A percentile compares a stretch with the other conserved stretches of the same genome.
These are phyloP conservation scores for Orbilia ellipsospora DNA, from an alignment of 2,329 filamentous ascomycete species.

Conservation along the genomic window DNA sequence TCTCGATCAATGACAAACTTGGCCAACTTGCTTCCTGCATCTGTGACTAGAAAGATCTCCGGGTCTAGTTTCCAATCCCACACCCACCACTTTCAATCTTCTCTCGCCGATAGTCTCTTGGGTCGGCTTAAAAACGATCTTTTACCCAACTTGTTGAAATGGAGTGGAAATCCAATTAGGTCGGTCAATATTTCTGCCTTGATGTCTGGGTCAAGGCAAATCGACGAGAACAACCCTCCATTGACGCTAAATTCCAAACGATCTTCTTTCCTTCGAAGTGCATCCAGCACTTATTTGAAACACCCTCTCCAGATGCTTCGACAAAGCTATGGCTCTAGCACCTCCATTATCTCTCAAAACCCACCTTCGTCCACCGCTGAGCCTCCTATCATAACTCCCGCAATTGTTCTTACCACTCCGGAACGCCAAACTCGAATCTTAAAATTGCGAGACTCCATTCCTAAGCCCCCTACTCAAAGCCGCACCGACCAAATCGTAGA, in stretches of 20 bases:
- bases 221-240: slow-evolving; percentile 15
- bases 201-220: neutral
- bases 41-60: slow-evolving; percentile 23
- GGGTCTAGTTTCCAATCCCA: slow-evolving; percentile 2
- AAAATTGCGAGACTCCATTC: slow-evolving; percentile 18
- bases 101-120: slow-evolving; percentile 7
- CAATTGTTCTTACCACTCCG: slow-evolving; percentile 39
- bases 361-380: neutral
- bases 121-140: slow-evolving; percentile 22
- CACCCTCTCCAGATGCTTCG: slow-evolving; percentile 44
- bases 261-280: slow-evolving; percentile 16
- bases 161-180: slow-evolving; percentile 8
- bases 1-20: slow-evolving; percentile 44
- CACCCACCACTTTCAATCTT: neutral
- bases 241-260: neutral
- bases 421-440: slow-evolving; percentile 30
- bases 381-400: slow-evolving; percentile 4
- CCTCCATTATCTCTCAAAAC: slow-evolving; percentile 10
- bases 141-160: slow-evolving; percentile 27
- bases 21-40: slow-evolving; percentile 24
- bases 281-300: slow-evolving; percentile 13
- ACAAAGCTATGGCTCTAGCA: slow-evolving; percentile 19
- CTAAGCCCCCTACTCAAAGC: neutral
- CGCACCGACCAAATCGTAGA: slow-evolving; percentile 3
- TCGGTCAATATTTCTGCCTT: neutral